These are phyloP conservation scores for Heterobasidion irregulare DNA, from an alignment of 1,284 basidiomycete genomes.

Conservation along the genomic window DNA sequence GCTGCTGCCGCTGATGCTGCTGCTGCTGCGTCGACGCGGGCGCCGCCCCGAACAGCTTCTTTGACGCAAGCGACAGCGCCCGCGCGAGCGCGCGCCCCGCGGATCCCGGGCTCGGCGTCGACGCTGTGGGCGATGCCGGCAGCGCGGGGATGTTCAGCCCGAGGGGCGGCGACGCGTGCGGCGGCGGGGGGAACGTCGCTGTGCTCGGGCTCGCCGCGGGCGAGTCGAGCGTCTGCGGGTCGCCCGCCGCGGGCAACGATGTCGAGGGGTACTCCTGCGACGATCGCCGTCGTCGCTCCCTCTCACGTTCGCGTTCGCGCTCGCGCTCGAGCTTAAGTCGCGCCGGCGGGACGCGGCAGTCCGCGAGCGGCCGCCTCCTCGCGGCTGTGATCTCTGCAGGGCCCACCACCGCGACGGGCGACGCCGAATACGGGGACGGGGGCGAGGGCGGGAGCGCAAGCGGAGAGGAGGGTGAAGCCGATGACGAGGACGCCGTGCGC, in stretches of 20 bases:
- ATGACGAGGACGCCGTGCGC: too few relatives aligned
- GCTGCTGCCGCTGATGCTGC: not conserved
- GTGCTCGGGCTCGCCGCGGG: not conserved
- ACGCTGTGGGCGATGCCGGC: not conserved
- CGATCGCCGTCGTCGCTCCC: not conserved
- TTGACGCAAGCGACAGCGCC: conserved; percentile 83
- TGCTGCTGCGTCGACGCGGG: not conserved
- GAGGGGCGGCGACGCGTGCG: conserved; percentile 55
- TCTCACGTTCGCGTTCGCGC: not conserved
- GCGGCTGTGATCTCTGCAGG: conserved; percentile 53
- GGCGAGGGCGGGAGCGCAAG: not conserved
- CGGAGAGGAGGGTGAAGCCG: conserved; percentile 1
- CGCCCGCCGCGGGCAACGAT: conserved; percentile 19
- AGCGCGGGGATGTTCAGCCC: conserved; percentile 35
- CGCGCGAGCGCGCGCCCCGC: conserved; percentile 52
- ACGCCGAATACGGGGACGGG: conserved; percentile 6
- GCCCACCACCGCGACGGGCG: not conserved
- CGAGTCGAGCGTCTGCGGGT: conserved; percentile 12
- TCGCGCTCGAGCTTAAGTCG: conserved; percentile 6
- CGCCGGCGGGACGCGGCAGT: conserved; percentile 41
- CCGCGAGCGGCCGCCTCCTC: conserved; percentile 48
- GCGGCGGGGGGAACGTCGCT: conserved; percentile 47
- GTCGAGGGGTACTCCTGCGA: not conserved
- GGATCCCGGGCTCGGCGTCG: not conserved
- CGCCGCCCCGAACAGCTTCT: conserved; percentile 76